Evolutionary conservation across 2,329 filamentous ascomycete genomes (phyloP), one percentile per base, ranked within the genome.

Genomic region (Huntiella bhutanensis): DNA sequence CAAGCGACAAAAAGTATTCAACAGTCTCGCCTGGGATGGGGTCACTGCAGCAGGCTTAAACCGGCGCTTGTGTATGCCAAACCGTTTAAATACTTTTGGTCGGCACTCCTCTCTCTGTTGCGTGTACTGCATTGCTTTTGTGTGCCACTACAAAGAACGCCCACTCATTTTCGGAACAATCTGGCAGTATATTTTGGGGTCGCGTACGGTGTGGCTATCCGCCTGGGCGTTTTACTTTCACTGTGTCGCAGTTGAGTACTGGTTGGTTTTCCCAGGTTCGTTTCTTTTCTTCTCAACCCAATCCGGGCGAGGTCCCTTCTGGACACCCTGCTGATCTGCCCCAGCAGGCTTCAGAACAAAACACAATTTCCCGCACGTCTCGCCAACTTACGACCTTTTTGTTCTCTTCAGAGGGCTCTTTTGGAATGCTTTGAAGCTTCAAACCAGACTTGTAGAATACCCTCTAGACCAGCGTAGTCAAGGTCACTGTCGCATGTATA

Each of bases 141-240:
- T 45, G 38, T 38, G 43, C 33, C 37, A 43, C 43, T 49, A 36
- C 33, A 48, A 49, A 33, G 13, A 33, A 41, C 28, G 28, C 43
- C 16, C 28, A 19, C 38, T 33, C 28, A n/a, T 35, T 16, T 16
- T 46, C 46, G 22, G 22, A 10, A 28, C 22, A 28, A 28, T 28
- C 7, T 28, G 6, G 22, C 22, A 28, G 6, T 28, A 28, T 1
- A 28, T 43, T 49, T 41, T 40, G 39, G 33, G 42, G 38, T 49
- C 43, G 38, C 42, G 43, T 49, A 49, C 47, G 46, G 47, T 49
- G 10, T 11, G 13, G 13, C 12, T 15, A 17, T n/a, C 22, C 47
- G 38, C 47, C 47, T 49, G 15, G n/a, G 11, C 36, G 11, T 11
- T 15, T 34, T 22, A 22, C 33, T 32, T 37, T 19, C 36, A 48